Base-by-base conservation (phyloP, 1,284 basidiomycete genomes). In the Naganishia sp. region DNA sequence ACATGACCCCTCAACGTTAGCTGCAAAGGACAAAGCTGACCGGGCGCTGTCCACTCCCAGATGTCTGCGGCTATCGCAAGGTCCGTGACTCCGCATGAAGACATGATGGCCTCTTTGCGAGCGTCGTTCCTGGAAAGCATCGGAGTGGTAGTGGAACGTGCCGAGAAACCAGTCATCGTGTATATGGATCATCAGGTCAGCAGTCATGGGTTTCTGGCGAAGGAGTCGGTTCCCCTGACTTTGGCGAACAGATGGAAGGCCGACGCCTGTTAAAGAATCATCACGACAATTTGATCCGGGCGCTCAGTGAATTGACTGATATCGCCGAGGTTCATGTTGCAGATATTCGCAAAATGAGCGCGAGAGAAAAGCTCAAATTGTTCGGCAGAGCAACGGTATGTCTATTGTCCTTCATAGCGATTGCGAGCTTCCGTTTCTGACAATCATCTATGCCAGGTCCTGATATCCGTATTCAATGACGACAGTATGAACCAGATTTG, bases 261-360 rank as follows among this genome's bases (percentile, higher is more conserved):
- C 69, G 74, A 15, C 72, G 72, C 45, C 53, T 78, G 21, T 35
- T 65, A 4, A 43, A 66, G 7, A 61, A 57, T 3, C 68, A 73
- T 41, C 75, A 74, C 45, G 63, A 71, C 1, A 67, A 67, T 0
- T 67, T 79, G 53, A 64, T 78, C 47, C 62, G 70, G 28, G 71
- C 71, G 1, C 72, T 78, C 47, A 74, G 72, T 64, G 56, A 65
- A 0, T 65, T 79, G 23, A 76, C 75, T 0, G 49, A 67, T 25
- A 68, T 70, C 13, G 76, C 77, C 31, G 78, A 78, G 63, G 71
- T 79, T 18, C 78, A 79, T 67, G 71, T 77, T 15, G 71, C 73
- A 3, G 68, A 71, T 50, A 3, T 76, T 4, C 63, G 66, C 23
- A 56, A 67, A 21, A 76, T 79, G 75, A 71, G 67, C n/a, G 64